Conservation (phyloP, 192 early-diverging fungal genomes). For the Podila epigama region DNA sequence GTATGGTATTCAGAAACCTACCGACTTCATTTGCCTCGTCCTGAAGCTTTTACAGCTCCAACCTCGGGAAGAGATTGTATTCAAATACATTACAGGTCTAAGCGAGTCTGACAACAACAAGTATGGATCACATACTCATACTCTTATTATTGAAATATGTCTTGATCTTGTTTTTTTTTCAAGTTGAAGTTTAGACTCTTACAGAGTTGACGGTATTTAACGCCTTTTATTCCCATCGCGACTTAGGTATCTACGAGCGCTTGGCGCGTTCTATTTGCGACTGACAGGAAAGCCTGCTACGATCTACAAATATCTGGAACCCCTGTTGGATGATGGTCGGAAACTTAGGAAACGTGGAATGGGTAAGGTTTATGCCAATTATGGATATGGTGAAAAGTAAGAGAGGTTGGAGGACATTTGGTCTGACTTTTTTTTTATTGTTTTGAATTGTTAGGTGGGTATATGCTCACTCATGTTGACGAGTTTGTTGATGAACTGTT, state of each 20-base stretch:
- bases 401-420: no score
- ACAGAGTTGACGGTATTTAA: not conserved
- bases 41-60: conserved; percentile 94
- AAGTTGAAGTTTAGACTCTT: not conserved
- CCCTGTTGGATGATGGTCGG: conserved; percentile 83
- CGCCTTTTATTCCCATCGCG: not conserved
- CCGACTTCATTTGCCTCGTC: conserved; percentile 88
- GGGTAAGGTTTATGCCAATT: conserved; percentile 32
- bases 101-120: conserved; percentile 42
- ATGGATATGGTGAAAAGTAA: not conserved
- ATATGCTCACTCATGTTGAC: conserved; percentile 77
- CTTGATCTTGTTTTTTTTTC: not conserved
- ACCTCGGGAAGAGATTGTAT: conserved; percentile 86
- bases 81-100: conserved; percentile 73
- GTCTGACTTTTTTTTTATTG: no score
- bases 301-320: conserved; percentile 87
- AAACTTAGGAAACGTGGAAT: conserved; percentile 74
- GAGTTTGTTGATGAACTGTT: conserved; percentile 91
- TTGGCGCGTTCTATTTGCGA: conserved; percentile 90
- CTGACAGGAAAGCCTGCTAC: conserved; percentile 80
- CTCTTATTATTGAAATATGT: not conserved
- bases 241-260: conserved; percentile 79
- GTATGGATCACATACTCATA: not conserved
- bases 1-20: conserved; percentile 87
- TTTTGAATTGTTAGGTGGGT: conserved; percentile 15